Conservation (phyloP, 495 filamentous ascomycete genomes). For the Emericellopsis terricola region DNA sequence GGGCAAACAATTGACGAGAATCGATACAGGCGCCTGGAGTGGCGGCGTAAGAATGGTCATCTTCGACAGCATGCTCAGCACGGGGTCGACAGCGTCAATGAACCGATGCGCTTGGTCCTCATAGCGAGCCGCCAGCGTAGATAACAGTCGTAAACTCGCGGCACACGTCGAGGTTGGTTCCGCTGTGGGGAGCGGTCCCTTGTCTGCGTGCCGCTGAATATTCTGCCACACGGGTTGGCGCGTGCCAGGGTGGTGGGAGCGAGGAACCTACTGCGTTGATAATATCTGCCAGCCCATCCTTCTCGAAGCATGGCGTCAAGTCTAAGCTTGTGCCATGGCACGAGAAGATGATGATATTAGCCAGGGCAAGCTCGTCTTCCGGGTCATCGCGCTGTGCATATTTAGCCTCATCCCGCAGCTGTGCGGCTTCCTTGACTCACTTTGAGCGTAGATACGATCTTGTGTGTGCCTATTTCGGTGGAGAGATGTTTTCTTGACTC, state of each 20-base stretch:
- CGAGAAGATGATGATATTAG: not conserved
- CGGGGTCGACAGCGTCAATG: not conserved
- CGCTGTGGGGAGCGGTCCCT: not conserved
- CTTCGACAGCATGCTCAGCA: not conserved
- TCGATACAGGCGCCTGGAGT: not conserved
- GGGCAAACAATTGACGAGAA: not conserved
- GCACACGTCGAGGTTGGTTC: not conserved
- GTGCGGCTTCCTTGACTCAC: not conserved
- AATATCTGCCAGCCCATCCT: not conserved
- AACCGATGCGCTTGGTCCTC: not conserved
- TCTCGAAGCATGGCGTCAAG: not conserved
- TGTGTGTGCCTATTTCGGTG: not conserved
- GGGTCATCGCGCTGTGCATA: not conserved
- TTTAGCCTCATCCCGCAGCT: not conserved
- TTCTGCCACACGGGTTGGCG: no score
- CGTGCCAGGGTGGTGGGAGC: no score
- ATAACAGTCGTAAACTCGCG: not conserved
- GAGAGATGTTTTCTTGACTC: not conserved
- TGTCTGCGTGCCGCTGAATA: not conserved
- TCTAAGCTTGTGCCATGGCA: not conserved
- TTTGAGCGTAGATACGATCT: not conserved
- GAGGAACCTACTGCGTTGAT: not conserved
- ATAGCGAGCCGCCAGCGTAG: not conserved
- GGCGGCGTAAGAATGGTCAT: not conserved
- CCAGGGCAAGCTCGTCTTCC: not conserved